Conservation (phyloP, 495 filamentous ascomycete species). For the Hypomontagnella monticulosa region DNA sequence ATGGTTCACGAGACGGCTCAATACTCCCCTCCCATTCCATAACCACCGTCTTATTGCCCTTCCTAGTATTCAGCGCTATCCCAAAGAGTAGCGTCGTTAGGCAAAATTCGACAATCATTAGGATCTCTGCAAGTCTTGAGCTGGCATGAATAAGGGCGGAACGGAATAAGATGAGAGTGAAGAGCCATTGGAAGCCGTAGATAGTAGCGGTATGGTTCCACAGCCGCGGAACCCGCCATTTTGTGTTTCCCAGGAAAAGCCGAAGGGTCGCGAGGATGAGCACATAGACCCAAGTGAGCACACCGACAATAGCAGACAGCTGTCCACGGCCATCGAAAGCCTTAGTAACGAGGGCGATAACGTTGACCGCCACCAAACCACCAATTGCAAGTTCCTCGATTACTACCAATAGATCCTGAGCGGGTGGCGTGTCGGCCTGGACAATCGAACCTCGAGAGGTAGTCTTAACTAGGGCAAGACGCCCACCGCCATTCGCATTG, state of each 20-base stretch:
- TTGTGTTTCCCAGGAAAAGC: slow-evolving; percentile 73
- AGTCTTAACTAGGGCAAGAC: slow-evolving; percentile 69
- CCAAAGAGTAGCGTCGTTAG: slow-evolving; percentile 76
- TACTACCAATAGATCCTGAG: slow-evolving; percentile 72
- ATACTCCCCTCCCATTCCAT: slow-evolving; percentile 87
- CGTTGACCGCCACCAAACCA: slow-evolving; percentile 73
- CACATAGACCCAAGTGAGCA: slow-evolving; percentile 84
- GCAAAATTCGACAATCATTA: slow-evolving; percentile 75
- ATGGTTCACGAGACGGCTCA: slow-evolving; percentile 83
- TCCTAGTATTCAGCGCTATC: slow-evolving; percentile 82
- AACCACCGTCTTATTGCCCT: slow-evolving; percentile 88
- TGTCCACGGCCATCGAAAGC: slow-evolving; percentile 44
- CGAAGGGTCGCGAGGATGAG: slow-evolving; percentile 77
- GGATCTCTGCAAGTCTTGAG: slow-evolving; percentile 65
- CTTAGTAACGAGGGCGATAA: slow-evolving; percentile 63
- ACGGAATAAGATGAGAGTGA: slow-evolving; percentile 79
- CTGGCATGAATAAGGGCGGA: slow-evolving; percentile 83
- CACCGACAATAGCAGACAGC: slow-evolving; percentile 69
- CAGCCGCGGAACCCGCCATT: slow-evolving; percentile 73
- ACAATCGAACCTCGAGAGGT: slow-evolving; percentile 70
- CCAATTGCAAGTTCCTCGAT: slow-evolving; percentile 79
- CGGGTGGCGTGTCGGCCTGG: slow-evolving; percentile 80
- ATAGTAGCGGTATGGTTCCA: slow-evolving; percentile 94
- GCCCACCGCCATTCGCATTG: slow-evolving; percentile 50
- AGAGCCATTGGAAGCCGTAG: slow-evolving; percentile 87